Evolutionary conservation across 1,284 basidiomycete species (phyloP).

Genomic region (Cryptococcus wingfieldii): DNA sequence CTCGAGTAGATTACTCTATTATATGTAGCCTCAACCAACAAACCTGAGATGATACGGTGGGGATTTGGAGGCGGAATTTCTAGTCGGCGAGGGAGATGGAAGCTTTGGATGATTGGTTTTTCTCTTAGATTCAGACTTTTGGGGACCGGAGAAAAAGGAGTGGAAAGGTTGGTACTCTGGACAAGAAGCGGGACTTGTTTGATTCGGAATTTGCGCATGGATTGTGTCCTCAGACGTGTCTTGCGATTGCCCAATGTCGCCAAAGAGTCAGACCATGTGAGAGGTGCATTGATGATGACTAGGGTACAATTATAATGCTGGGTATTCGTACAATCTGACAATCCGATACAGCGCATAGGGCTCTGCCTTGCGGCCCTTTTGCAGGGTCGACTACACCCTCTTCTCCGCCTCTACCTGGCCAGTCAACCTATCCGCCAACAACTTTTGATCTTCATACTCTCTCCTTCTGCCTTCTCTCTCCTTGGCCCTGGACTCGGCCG

Average conservation of each 20-base stretch:
- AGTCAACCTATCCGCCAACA: conserved; percentile 22
- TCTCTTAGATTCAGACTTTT: background rate
- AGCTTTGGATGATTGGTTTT: no score
- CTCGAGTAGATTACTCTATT: no score
- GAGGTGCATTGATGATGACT: background rate
- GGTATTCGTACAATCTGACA: background rate
- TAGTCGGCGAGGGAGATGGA: no score
- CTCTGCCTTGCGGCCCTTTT: background rate
- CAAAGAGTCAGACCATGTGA: background rate
- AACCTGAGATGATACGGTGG: no score
- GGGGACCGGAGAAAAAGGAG: background rate
- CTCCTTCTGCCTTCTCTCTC: conserved; percentile 29
- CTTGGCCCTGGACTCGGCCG: conserved; percentile 22
- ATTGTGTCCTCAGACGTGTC: background rate
- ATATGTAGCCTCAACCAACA: no score
- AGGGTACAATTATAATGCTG: background rate
- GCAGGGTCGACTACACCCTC: background rate
- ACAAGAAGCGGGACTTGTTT: background rate
- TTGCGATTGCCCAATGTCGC: background rate
- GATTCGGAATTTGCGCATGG: background rate
- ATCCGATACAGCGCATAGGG: background rate
- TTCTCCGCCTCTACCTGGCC: conserved; percentile 17
- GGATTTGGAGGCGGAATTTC: no score
- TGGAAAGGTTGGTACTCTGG: background rate
- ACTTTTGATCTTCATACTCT: conserved; percentile 42